A percentile compares a stretch with the other conserved stretches of the same genome.
phyloP scores from a whole-genome alignment of 225 moss, liverwort and hornwort species.

The Sphagnum contortum region DNA sequence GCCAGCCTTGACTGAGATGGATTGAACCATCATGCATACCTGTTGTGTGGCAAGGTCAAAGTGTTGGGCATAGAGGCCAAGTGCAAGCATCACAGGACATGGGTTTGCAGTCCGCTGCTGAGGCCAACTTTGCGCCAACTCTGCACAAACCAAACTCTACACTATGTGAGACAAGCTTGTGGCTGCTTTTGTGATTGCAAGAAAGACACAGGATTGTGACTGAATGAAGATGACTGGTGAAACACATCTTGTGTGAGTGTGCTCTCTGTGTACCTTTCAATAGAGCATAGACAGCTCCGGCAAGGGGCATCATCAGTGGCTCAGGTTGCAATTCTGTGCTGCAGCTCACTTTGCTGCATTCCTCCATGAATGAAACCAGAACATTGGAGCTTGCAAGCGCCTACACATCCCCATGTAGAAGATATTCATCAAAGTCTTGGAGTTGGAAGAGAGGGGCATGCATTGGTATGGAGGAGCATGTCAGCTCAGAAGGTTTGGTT shows the following conservation, averaged over 20 bases:
- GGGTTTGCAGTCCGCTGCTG: slow-evolving; percentile 56
- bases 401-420: slow-evolving; percentile 18
- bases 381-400: slow-evolving; percentile 80
- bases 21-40: slow-evolving; percentile 16
- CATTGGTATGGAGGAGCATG: too few species aligned
- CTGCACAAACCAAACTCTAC: slow-evolving; percentile 20
- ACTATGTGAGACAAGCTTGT: too few species aligned
- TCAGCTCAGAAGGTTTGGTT: too few species aligned
- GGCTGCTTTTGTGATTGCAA: too few species aligned
- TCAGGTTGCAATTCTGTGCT: slow-evolving; percentile 40
- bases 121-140: slow-evolving; percentile 52
- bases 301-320: slow-evolving; percentile 64
- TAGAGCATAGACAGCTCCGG: slow-evolving; percentile 63
- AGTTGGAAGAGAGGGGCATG: too few species aligned
- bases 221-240: too few species aligned
- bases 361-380: slow-evolving; percentile 66
- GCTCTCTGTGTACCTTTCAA: slow-evolving; percentile 51
- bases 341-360: slow-evolving; percentile 45
- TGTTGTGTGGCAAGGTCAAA: slow-evolving; percentile 84
- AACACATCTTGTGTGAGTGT: not conserved
- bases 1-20: too few species aligned
- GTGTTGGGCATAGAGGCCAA: slow-evolving; percentile 56
- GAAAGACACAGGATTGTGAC: too few species aligned
- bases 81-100: slow-evolving; percentile 73
- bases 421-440: not conserved